Evolutionary conservation across 2,329 filamentous ascomycete species (phyloP), one percentile per base, ranked within the genome.

Genomic region (Botrytis elliptica): DNA sequence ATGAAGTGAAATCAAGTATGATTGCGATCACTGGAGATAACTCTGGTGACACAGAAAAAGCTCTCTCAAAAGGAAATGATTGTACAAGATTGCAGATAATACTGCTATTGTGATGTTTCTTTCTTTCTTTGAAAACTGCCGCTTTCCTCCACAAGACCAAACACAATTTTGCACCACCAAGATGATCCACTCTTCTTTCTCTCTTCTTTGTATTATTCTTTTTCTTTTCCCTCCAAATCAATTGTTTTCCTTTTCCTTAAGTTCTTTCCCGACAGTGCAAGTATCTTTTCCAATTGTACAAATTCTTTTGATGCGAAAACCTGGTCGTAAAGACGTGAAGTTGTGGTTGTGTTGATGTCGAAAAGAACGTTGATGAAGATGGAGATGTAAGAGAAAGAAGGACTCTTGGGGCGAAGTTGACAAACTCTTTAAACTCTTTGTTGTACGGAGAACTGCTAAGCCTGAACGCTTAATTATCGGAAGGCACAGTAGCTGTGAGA

Each of bases 1-100:
- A 80, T 79, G 80, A 81, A 76, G 78, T 79, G 76, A 79, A 81
- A 79, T 79, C 79, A 81, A 81, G 79, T 81, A 79, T 81, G 80
- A 81, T 81, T 81, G 79, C 79, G 77, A 80, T 79, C 79, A 79
- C 79, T 79, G 76, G 75, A 79, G 77, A 78, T 78, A 80, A 77
- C 76, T 78, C 77, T 79, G 70, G 76, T 78, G 76, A 77, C 74
- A 79, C 73, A 75, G 78, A 78, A 73, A 75, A 79, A 79, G 75
- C 75, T 77, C 76, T 78, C 66, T 69, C 36, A 75, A 77, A 80
- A 78, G 73, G 76, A 79, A 80, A 80, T 77, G 78, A 80, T 81
- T 57, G 78, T 81, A 81, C 80, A 81, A 80, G 80, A 81, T 78
- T 79, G 79, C 79, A 81, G 78, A 57, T 67, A 71, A 70, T 72